Conservation (phyloP, 2,329 filamentous ascomycete species). For the Aspergillus proliferans region DNA sequence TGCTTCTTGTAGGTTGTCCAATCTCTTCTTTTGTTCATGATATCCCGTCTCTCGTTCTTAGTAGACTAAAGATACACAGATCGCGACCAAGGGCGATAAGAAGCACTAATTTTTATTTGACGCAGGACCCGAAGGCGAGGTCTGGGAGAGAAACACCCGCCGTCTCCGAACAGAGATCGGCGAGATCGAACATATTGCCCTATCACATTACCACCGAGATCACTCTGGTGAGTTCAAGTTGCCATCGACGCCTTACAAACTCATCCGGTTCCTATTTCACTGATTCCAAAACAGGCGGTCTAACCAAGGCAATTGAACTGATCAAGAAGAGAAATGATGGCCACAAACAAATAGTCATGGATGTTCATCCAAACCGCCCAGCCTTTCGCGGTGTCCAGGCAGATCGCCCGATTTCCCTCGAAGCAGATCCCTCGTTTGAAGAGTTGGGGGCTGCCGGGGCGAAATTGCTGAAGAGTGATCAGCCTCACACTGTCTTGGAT, state of each 20-base stretch:
- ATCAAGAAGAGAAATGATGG: not conserved
- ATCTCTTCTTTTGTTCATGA: not conserved
- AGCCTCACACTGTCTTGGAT: constrained; percentile 3
- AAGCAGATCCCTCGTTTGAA: constrained; percentile 6
- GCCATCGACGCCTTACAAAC: not conserved
- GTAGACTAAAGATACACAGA: not conserved
- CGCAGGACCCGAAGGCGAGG: constrained; percentile 2
- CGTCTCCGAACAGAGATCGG: constrained; percentile 1
- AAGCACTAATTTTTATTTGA: constrained; percentile 5
- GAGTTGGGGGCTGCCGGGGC: constrained; percentile 1
- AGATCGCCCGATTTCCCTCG: constrained; percentile 1
- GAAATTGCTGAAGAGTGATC: constrained; percentile 1
- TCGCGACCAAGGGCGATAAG: constrained; percentile 3
- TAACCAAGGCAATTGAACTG: constrained; percentile 1
- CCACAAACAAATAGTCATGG: not conserved
- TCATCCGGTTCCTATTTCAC: not conserved
- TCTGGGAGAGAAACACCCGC: constrained; percentile 4
- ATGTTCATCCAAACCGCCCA: constrained; percentile 4
- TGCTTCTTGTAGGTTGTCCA: not conserved
- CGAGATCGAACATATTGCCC: constrained; percentile 1
- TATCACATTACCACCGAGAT: constrained; percentile 6
- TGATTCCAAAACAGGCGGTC: constrained; percentile 1
- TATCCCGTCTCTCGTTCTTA: too few species aligned
- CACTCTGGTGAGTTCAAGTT: not conserved
- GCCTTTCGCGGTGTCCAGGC: constrained; percentile 3